Evolutionary conservation across 2,329 filamentous ascomycete species (phyloP).

Genomic region (Rhynchosporium secalis): DNA sequence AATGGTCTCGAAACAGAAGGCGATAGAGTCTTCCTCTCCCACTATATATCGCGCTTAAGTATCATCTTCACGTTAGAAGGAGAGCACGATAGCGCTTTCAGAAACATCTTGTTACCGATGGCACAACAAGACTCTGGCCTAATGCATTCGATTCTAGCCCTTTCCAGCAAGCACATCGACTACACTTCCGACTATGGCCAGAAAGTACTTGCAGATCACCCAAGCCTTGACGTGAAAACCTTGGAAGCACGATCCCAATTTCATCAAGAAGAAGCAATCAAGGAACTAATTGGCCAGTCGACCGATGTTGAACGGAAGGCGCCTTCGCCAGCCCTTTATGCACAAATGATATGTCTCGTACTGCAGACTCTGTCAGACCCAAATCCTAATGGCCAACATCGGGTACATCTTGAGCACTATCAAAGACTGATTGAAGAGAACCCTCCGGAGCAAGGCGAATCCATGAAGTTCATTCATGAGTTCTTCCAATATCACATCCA

Average conservation of each 20-base stretch:
- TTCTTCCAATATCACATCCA: conserved; percentile 84
- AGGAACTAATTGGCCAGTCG: conserved; percentile 52
- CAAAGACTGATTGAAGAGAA: conserved; percentile 66
- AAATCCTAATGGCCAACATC: conserved; percentile 65
- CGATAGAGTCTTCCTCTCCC: conserved; percentile 78
- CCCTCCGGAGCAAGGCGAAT: conserved; percentile 64
- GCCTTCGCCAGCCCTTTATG: conserved; percentile 52
- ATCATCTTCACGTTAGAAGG: conserved; percentile 79
- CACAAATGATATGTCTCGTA: conserved; percentile 63
- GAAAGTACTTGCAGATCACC: conserved; percentile 53
- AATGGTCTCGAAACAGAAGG: conserved; percentile 78
- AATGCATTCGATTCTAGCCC: conserved; percentile 86
- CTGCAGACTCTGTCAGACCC: conserved; percentile 59
- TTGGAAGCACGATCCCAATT: conserved; percentile 54
- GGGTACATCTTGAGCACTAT: conserved; percentile 77
- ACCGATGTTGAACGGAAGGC: conserved; percentile 39
- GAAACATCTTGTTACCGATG: conserved; percentile 79
- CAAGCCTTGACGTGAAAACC: conserved; percentile 48
- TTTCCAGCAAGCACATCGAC: conserved; percentile 77
- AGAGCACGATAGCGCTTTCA: conserved; percentile 77
- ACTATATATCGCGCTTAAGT: conserved; percentile 79
- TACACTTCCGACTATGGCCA: conserved; percentile 56
- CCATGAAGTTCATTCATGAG: conserved; percentile 69
- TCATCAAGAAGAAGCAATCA: conserved; percentile 57
- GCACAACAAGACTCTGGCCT: conserved; percentile 76